Evolutionary conservation across 2,329 filamentous ascomycete species (phyloP).

Genomic region (Blastomyces parvus): DNA sequence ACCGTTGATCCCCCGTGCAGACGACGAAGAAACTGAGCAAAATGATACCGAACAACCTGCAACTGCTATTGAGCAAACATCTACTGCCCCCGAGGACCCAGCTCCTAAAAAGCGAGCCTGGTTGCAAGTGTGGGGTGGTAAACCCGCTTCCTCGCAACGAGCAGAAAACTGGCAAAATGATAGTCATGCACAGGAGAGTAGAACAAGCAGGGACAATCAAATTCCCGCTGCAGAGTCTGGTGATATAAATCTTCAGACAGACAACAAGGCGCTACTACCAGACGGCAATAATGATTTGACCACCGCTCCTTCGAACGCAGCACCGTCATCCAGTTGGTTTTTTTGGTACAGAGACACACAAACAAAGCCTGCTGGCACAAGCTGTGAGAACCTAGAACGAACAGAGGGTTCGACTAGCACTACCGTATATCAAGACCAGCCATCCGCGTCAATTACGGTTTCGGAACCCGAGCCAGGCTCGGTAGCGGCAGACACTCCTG

Average conservation of each 20-base stretch:
- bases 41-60: constrained; percentile 1
- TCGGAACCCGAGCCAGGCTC: constrained; percentile 18
- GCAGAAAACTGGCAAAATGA: constrained; percentile 19
- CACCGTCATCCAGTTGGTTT: constrained; percentile 32
- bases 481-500: constrained; percentile 18
- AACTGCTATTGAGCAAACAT: constrained; percentile 10
- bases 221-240: constrained; percentile 11
- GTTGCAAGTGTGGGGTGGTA: constrained; percentile 38
- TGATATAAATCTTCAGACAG: constrained; percentile 17
- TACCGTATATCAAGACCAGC: background rate
- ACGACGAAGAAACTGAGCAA: constrained; percentile 6
- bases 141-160: constrained; percentile 19
- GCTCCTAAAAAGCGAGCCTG: constrained; percentile 33
- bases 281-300: background rate
- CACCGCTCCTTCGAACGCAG: constrained; percentile 11
- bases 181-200: constrained; percentile 13
- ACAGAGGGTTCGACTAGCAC: background rate
- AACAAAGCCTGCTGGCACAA: constrained; percentile 20
- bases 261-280: constrained; percentile 8
- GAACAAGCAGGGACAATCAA: constrained; percentile 9
- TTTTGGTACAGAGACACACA: constrained; percentile 31
- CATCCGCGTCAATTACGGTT: constrained; percentile 18
- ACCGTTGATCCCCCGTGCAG: background rate
- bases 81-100: background rate
- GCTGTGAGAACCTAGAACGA: background rate